Base-by-base conservation (phyloP, 257 asterid species). In the Nicotiana sylvestris region DNA sequence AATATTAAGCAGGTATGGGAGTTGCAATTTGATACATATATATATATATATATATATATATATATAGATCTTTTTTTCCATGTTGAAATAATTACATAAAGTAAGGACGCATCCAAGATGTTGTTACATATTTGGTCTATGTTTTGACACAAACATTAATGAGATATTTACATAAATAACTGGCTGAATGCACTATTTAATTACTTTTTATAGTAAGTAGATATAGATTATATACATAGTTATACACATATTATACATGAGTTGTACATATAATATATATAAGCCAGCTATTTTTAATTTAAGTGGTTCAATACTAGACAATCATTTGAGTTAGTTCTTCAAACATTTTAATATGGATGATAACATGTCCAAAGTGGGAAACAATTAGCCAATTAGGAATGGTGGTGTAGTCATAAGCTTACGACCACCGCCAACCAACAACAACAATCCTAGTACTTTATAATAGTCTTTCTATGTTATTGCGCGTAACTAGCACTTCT, bases 291-390 rank as follows among this genome's bases (percentile, higher is more conserved):
- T 43, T 43, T 8, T 8, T 43, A 43, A 0, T 43, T 43, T 43
- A 7, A 43, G 2, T 9, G 2, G 46, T 2, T 43, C 10, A 0
- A 0, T 43, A 5, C 4, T 33, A 5, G 2, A 1, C 3, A 0
- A 43, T 43, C 49, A 43, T 43, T 7, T 8, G 49, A 43, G 2
- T 43, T 43, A 37, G 2, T 8, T 39, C 9, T 6, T 39, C 9
- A 1, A 39, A 39, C 9, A 39, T 39, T 39, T 39, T 39, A 39
- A 39, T 55, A 55, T 15, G n/a, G n/a, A 55, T 55, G 60, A 13
- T 65, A 65, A 29, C 69, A 65, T 65, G 30, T 65, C 18, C 9
- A 4, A 65, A 65, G n/a, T 65, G 15, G 49, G 70, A 65, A 29
- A 29, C 70, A 65, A 29, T 29, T 29, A 39, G 70, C 12, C 69